Conservation (phyloP, 805 yeast genomes). For the Spathaspora arborariae region DNA sequence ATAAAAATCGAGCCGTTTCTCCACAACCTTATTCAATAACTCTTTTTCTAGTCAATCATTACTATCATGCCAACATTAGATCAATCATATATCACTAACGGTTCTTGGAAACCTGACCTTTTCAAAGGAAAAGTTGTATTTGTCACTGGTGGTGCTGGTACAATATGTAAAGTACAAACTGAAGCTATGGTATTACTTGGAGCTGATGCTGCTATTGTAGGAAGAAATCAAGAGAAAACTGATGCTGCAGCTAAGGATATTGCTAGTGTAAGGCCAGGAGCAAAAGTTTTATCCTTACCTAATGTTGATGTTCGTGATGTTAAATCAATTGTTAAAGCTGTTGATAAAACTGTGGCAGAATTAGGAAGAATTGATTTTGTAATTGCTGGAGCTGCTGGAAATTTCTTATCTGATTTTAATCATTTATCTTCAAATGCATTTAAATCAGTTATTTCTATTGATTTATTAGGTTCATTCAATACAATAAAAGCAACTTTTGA, state of each 20-base stretch:
- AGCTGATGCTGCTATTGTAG: slow-evolving; percentile 81
- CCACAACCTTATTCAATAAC: not conserved
- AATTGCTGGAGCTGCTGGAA: slow-evolving; percentile 45
- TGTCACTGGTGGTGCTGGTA: slow-evolving; percentile 95
- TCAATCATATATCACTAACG: slow-evolving; percentile 22
- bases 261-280: slow-evolving; percentile 46
- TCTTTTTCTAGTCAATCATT: too few relatives aligned
- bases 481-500: slow-evolving; percentile 39
- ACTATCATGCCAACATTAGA: slow-evolving; percentile 9
- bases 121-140: slow-evolving; percentile 84
- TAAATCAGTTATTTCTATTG: slow-evolving; percentile 35
- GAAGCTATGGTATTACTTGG: slow-evolving; percentile 85
- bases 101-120: slow-evolving; percentile 51
- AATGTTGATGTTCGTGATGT: slow-evolving; percentile 75
- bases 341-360: slow-evolving; percentile 47
- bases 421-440: slow-evolving; percentile 42
- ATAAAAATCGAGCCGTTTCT: not conserved
- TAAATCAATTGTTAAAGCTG: slow-evolving; percentile 57
- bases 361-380: slow-evolving; percentile 42
- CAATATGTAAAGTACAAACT: slow-evolving; percentile 84
- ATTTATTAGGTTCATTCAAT: slow-evolving; percentile 39
- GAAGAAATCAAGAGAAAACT: slow-evolving; percentile 68
- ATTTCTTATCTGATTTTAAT: slow-evolving; percentile 39
- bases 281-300: slow-evolving; percentile 65
- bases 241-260: slow-evolving; percentile 64